Conservation (phyloP, 441 rosid species). For the Rhodomyrtus psidioides region DNA sequence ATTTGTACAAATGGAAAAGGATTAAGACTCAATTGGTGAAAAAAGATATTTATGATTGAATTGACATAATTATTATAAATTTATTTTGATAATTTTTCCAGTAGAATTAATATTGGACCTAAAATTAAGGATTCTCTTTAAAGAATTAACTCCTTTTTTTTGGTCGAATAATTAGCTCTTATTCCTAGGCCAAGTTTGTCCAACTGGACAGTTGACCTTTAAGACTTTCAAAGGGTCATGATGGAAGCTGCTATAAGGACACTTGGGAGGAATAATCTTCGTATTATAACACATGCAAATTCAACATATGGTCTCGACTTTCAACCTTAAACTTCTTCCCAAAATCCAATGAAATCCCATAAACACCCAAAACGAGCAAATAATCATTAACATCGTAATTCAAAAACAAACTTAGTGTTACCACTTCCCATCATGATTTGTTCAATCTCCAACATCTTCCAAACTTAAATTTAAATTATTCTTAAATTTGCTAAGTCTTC, state of each 20-base stretch:
- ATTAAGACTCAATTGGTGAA: too few relatives aligned
- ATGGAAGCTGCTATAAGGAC: neutral
- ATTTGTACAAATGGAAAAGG: too few relatives aligned
- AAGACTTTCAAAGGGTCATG: neutral
- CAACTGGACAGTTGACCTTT: neutral
- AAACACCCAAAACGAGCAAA: too few relatives aligned
- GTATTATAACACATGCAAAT: neutral
- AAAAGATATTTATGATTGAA: too few relatives aligned
- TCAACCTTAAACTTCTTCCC: neutral
- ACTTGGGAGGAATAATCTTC: neutral
- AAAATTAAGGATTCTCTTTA: too few relatives aligned
- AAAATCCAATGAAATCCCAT: neutral
- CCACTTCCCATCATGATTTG: neutral
- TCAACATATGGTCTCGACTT: neutral
- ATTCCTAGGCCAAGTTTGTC: neutral
- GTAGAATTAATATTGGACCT: neutral
- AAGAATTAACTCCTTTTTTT: too few relatives aligned
- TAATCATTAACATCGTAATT: neutral
- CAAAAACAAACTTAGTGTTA: neutral
- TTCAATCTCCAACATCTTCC: neutral
- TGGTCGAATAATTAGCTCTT: too few relatives aligned
- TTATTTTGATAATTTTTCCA: too few relatives aligned
- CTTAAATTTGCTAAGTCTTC: neutral
- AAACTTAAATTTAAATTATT: neutral
- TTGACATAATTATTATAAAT: too few relatives aligned